phyloP scores from a whole-genome alignment of 2,329 filamentous ascomycete genomes.

The Rhynchosporium graminicola region DNA sequence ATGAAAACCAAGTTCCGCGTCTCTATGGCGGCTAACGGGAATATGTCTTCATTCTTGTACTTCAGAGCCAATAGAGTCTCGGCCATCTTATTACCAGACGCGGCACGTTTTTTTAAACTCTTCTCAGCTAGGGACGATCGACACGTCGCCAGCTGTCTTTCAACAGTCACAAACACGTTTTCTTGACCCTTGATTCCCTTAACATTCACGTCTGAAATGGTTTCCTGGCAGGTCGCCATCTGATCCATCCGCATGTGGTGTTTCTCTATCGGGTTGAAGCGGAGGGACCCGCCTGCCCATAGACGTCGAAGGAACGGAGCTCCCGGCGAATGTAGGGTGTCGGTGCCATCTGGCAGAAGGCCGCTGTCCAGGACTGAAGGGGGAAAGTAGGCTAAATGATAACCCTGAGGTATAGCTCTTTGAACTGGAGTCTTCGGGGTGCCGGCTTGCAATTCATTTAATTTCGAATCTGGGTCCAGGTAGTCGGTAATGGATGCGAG shows the following conservation, averaged over 20 bases:
- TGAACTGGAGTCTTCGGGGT: not conserved
- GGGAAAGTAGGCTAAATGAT: slow-evolving; percentile 89
- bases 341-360: slow-evolving; percentile 82
- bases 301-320: slow-evolving; percentile 72
- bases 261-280: slow-evolving; percentile 46
- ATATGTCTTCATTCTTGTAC: slow-evolving; percentile 1
- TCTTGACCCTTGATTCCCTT: slow-evolving; percentile 35
- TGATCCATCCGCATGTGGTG: slow-evolving; percentile 37
- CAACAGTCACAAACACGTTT: slow-evolving; percentile 39
- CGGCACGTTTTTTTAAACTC: not conserved
- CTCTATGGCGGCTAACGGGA: slow-evolving; percentile 50
- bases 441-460: not conserved
- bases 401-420: slow-evolving; percentile 55
- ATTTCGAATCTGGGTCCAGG: not conserved
- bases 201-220: slow-evolving; percentile 46
- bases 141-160: slow-evolving; percentile 29
- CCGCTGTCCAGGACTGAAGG: slow-evolving; percentile 60
- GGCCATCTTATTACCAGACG: not conserved
- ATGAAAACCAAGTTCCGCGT: slow-evolving; percentile 65
- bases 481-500: slow-evolving; percentile 27
- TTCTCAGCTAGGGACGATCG: not conserved
- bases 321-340: slow-evolving; percentile 75
- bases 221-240: slow-evolving; percentile 48
- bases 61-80: not conserved
- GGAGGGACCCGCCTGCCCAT: slow-evolving; percentile 82